Conservation (phyloP, 1,284 basidiomycete species). For the Sphaerobolus stellatus region DNA sequence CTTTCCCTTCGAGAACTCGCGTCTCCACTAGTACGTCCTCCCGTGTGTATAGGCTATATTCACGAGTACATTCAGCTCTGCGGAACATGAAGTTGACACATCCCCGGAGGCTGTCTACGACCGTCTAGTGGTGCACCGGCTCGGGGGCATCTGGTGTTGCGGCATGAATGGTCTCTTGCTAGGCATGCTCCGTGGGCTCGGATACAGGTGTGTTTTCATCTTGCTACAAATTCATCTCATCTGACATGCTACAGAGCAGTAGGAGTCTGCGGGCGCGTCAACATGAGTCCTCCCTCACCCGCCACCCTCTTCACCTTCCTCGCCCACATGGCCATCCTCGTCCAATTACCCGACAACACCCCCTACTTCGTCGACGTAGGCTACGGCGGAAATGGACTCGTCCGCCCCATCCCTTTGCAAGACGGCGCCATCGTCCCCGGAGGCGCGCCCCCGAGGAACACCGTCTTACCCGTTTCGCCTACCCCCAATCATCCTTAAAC, state of each 20-base stretch:
- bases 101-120: constrained; percentile 28
- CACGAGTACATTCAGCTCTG: too few relatives aligned
- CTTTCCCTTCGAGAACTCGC: constrained; percentile 18
- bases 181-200: constrained; percentile 37
- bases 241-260: constrained; percentile 26
- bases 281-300: constrained; percentile 18
- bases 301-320: constrained; percentile 22
- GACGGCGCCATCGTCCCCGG: constrained; percentile 6
- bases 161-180: constrained; percentile 37
- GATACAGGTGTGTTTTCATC: constrained; percentile 39
- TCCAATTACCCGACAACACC: constrained; percentile 30
- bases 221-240: too few relatives aligned
- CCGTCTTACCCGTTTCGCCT: constrained; percentile 33
- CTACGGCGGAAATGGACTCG: constrained; percentile 31
- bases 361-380: constrained; percentile 39
- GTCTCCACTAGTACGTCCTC: constrained; percentile 19
- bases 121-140: constrained; percentile 28
- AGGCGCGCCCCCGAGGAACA: constrained; percentile 15
- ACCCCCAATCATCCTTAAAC: constrained; percentile 19
- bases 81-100: constrained; percentile 36
- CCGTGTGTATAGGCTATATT: constrained; percentile 22
- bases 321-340: constrained; percentile 38
- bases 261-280: constrained; percentile 30
- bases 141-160: constrained; percentile 37
- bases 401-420: constrained; percentile 36